Base-by-base conservation (phyloP, 371 early-diverging fungal genomes). In the Parasitella parasitica region DNA sequence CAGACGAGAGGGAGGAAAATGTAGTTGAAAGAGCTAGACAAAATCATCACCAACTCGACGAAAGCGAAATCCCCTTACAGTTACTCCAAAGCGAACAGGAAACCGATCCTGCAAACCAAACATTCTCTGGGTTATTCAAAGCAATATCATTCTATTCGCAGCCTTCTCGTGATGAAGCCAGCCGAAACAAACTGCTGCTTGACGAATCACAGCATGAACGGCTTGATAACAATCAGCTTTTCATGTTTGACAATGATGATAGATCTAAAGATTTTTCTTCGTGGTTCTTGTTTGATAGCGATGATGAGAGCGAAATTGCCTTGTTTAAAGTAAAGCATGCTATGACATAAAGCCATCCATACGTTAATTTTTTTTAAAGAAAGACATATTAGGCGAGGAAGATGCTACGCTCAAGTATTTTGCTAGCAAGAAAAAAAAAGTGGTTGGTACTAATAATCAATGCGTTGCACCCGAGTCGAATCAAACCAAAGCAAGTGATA, bases 211-310 rank as follows among this genome's bases (percentile, higher is more conserved):
- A 46, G 8, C 46, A 22, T 46, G 24, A 22, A 24, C 20, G 9
- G 4, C 12, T 22, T 43, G 20, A 22, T 22, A 9, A 46, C 0
- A 6, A 46, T 11, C 4, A 24, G 12, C 7, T 11, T 13, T 18
- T 3, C 12, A 46, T 46, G 46, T 46, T 24, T 27, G 50, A 50
- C 4, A 20, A 48, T n/a, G 28, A 28, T n/a, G 7, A 30, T 5
- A 11, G 3, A 2, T 18, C n/a, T 13, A 49, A 59, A 28, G 53
- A 60, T 7, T 60, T 32, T 39, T 60, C 61, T 8, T 60, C 61
- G 0, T 60, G 61, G 61, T 18, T 60, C 11, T 53, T 39, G 16
- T 60, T 53, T 26, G 61, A 39, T 39, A 51, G 46, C 5, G 46
- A 46, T 12, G 46, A 26, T 20, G 38, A 51, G 30, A 39, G 28